Evolutionary conservation across 768 basidiomycete genomes (phyloP).

Genomic region (Auriculariales sp.): DNA sequence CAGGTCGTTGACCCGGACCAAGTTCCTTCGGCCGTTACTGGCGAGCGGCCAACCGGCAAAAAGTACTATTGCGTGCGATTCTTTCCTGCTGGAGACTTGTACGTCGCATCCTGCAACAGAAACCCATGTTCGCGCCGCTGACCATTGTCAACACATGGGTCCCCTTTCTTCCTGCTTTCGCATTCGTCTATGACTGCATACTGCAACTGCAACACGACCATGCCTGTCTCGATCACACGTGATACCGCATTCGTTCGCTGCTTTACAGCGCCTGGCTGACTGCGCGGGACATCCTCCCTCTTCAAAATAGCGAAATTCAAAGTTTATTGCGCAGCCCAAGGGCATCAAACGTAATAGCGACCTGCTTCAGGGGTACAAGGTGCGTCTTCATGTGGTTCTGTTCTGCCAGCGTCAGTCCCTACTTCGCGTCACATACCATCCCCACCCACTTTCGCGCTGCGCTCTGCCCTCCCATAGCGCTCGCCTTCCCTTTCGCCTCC

Average conservation of each 20-base stretch:
- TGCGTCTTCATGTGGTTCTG: too few relatives aligned
- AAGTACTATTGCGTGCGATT: conserved; percentile 74
- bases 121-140: not conserved
- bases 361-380: conserved; percentile 50
- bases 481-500: not conserved
- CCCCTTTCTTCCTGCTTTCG: not conserved
- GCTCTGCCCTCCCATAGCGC: not conserved
- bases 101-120: conserved; percentile 24
- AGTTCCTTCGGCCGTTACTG: conserved; percentile 45
- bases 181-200: not conserved
- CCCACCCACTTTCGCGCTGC: not conserved
- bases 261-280: conserved; percentile 64
- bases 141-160: too few relatives aligned
- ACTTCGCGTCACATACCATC: not conserved
- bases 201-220: not conserved
- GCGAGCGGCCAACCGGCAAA: conserved; percentile 58
- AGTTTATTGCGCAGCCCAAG: conserved; percentile 62
- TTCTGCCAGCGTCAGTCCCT: not conserved
- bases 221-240: not conserved
- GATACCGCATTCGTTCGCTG: not conserved
- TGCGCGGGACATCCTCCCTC: conserved; percentile 65
- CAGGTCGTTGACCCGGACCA: conserved; percentile 70
- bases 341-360: conserved; percentile 52
- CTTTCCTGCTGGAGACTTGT: conserved; percentile 94
- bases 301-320: conserved; percentile 72